Conservation (phyloP, 2,329 filamentous ascomycete species). For the Blumeria hordei region DNA sequence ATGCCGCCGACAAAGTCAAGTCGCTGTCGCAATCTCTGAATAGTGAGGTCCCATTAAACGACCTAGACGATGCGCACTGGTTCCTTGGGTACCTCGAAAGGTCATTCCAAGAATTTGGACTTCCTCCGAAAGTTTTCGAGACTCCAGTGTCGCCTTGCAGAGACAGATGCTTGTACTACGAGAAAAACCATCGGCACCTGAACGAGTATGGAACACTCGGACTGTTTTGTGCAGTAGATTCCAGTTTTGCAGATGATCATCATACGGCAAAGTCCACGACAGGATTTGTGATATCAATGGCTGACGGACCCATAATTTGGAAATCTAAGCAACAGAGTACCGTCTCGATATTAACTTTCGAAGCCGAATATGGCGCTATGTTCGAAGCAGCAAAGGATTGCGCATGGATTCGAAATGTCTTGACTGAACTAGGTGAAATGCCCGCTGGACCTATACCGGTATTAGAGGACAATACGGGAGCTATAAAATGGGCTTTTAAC, state of each 20-base stretch:
- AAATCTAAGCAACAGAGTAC: not conserved
- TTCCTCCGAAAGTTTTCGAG: not conserved
- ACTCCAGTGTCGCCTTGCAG: not conserved
- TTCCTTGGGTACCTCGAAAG: not conserved
- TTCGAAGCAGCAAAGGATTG: not conserved
- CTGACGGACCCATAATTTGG: not conserved
- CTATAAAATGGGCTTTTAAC: not conserved
- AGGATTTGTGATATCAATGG: not conserved
- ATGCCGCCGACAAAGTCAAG: not conserved
- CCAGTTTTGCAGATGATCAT: not conserved
- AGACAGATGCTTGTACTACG: not conserved
- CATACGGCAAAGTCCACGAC: not conserved
- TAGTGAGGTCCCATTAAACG: not conserved
- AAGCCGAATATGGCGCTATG: not conserved
- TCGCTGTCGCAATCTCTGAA: not conserved
- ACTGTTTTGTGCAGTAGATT: not conserved
- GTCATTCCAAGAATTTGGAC: not conserved
- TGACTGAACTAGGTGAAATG: not conserved
- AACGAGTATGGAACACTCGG: not conserved
- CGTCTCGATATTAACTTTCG: not conserved
- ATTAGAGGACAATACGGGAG: not conserved
- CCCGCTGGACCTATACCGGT: not conserved
- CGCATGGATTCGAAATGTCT: not conserved
- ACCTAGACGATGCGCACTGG: not conserved
- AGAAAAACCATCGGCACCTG: not conserved